phyloP scores from a whole-genome alignment of 1,284 basidiomycete genomes.

The Porodaedalea pini region DNA sequence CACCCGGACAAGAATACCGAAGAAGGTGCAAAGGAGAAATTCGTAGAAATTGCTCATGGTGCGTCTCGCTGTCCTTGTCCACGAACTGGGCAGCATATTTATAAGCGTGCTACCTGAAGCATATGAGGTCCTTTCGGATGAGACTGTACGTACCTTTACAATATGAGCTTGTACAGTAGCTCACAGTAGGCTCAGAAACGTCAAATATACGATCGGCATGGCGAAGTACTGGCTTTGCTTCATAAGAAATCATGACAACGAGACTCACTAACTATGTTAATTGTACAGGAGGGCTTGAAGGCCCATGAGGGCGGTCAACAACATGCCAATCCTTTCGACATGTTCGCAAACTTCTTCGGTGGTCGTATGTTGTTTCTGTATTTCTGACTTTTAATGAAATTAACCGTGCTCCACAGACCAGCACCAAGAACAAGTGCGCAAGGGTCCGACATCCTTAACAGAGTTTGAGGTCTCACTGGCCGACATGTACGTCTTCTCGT shows the following conservation, averaged over 20 bases:
- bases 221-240: conserved; percentile 54
- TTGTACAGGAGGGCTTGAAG: conserved; percentile 73
- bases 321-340: conserved; percentile 85
- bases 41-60: conserved; percentile 89
- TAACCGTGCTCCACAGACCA: conserved; percentile 30
- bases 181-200: conserved; percentile 59
- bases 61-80: conserved; percentile 25
- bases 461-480: conserved; percentile 85
- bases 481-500: conserved; percentile 61
- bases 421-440: conserved; percentile 65
- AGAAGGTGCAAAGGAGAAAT: conserved; percentile 75
- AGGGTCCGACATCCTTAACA: conserved; percentile 78
- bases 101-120: conserved; percentile 44
- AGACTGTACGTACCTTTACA: conserved; percentile 48
- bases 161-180: background rate
- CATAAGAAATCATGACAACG: background rate
- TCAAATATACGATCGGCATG: conserved; percentile 87
- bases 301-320: conserved; percentile 78
- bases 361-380: conserved; percentile 51
- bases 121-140: conserved; percentile 89
- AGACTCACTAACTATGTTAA: conserved; percentile 7
- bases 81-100: background rate
- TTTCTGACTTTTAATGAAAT: conserved; percentile 18
- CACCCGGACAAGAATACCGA: conserved; percentile 95
- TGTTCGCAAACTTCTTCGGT: conserved; percentile 91